phyloP scores from a whole-genome alignment of 208 protist genomes.

The Angomonas ambiguus region DNA sequence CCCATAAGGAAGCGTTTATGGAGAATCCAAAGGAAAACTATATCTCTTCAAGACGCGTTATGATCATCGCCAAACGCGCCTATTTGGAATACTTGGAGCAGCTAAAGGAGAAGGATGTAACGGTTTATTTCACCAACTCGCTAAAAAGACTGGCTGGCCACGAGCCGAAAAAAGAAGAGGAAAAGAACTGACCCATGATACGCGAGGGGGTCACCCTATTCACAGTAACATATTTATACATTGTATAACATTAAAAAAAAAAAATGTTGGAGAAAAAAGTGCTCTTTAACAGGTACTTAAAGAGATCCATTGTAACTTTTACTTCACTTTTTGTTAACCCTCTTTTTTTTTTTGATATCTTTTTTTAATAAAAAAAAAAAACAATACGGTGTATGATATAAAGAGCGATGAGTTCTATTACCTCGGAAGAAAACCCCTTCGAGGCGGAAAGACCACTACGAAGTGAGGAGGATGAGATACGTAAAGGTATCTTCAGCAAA shows the following conservation, averaged over 20 bases:
- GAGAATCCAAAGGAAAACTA: constrained; percentile 13
- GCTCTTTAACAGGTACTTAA: too few relatives aligned
- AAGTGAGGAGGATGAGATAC: constrained; percentile 86
- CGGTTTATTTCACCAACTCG: not conserved
- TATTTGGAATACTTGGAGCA: constrained; percentile 51
- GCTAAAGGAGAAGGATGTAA: constrained; percentile 24
- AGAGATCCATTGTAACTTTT: not conserved
- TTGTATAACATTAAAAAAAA: not conserved
- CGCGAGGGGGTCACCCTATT: too few relatives aligned
- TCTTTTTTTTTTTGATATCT: not conserved
- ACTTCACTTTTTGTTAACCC: too few relatives aligned
- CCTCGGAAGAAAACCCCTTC: constrained; percentile 53
- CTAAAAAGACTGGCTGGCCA: not conserved
- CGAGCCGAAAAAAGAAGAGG: not conserved
- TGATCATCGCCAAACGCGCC: constrained; percentile 59
- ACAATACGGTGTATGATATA: too few relatives aligned
- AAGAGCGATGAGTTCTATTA: too few relatives aligned
- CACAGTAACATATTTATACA: not conserved
- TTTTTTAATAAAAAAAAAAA: constrained; percentile 1
- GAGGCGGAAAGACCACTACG: constrained; percentile 49
- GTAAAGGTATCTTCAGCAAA: constrained; percentile 78
- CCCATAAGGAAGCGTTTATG: constrained; percentile 20
- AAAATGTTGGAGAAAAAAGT: not conserved
- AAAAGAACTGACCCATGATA: too few relatives aligned
- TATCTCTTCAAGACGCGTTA: constrained; percentile 33